Evolutionary conservation across 2,329 filamentous ascomycete genomes (phyloP).

Genomic region (Dactylonectria macrodidyma): DNA sequence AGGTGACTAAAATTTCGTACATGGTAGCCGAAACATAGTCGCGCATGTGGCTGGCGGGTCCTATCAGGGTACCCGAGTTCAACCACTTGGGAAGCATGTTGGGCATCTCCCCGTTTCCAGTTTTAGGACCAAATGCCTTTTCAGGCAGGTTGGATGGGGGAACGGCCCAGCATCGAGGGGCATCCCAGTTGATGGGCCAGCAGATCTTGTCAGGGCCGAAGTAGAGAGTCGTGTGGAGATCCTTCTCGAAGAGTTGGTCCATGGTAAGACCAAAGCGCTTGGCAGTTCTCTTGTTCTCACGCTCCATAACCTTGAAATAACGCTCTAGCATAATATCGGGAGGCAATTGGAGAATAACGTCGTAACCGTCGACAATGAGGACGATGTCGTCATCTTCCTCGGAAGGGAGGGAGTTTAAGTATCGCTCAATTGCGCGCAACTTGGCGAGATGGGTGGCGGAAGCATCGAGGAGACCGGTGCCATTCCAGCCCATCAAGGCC

Average conservation of each 20-base stretch:
- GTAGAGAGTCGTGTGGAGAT: constrained; percentile 57
- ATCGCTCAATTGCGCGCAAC: constrained; percentile 54
- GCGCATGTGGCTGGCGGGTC: constrained; percentile 52
- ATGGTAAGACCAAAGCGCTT: constrained; percentile 62
- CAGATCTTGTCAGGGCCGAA: constrained; percentile 62
- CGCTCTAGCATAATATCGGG: constrained; percentile 74
- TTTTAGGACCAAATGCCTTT: constrained; percentile 56
- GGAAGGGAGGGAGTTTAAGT: constrained; percentile 49
- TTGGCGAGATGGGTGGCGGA: constrained; percentile 57
- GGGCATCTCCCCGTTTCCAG: constrained; percentile 51
- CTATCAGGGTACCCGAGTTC: constrained; percentile 63
- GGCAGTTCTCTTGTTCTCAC: constrained; percentile 66
- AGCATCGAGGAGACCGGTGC: constrained; percentile 52
- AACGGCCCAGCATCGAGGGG: constrained; percentile 58
- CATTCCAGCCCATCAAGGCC: constrained; percentile 57
- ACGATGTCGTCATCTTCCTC: constrained; percentile 70
- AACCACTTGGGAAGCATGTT: constrained; percentile 57
- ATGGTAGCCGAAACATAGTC: constrained; percentile 46
- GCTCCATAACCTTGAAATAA: constrained; percentile 67
- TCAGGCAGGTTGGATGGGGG: constrained; percentile 52
- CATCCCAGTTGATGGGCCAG: constrained; percentile 54
- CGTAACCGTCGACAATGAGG: constrained; percentile 74
- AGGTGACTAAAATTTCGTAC: constrained; percentile 52
- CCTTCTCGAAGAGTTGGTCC: constrained; percentile 48
- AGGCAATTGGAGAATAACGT: constrained; percentile 77